These are phyloP conservation scores for Haematococcus lacustris DNA, from an alignment of 139 green algal species.

Conservation along the genomic window DNA sequence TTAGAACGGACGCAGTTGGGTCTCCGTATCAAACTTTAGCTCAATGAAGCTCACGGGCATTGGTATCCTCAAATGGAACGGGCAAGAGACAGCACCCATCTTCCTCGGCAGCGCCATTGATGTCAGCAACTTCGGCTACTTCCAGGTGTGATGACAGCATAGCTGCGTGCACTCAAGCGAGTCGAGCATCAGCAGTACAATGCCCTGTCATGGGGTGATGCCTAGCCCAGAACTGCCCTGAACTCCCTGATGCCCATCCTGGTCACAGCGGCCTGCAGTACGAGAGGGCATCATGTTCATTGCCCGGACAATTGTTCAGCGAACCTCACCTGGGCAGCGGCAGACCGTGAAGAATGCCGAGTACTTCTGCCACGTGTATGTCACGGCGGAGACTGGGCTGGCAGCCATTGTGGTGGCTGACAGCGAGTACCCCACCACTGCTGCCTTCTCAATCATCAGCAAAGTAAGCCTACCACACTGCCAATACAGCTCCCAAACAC, in stretches of 20 bases:
- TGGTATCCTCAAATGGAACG: constrained; percentile 62
- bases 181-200: too few relatives aligned
- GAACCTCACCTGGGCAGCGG: constrained; percentile 70
- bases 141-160: constrained; percentile 50
- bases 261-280: constrained; percentile 60
- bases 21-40: not conserved
- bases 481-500: too few relatives aligned
- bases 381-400: constrained; percentile 68
- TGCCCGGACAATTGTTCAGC: constrained; percentile 81
- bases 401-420: constrained; percentile 86
- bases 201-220: too few relatives aligned
- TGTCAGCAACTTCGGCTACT: constrained; percentile 91
- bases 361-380: constrained; percentile 90
- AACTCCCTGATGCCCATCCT: constrained; percentile 19
- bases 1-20: too few relatives aligned
- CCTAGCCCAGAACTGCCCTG: not conserved
- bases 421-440: constrained; percentile 83
- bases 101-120: constrained; percentile 77
- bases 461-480: too few relatives aligned
- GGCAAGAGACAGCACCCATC: constrained; percentile 56
- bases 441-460: constrained; percentile 88
- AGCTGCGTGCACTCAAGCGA: too few relatives aligned
- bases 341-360: constrained; percentile 86
- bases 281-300: constrained; percentile 94
- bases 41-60: constrained; percentile 66